A percentile compares a stretch with the other conserved stretches of the same genome.
These are phyloP conservation scores for Wickerhamomyces tratensis DNA, from an alignment of 805 yeast species.

Conservation along the genomic window DNA sequence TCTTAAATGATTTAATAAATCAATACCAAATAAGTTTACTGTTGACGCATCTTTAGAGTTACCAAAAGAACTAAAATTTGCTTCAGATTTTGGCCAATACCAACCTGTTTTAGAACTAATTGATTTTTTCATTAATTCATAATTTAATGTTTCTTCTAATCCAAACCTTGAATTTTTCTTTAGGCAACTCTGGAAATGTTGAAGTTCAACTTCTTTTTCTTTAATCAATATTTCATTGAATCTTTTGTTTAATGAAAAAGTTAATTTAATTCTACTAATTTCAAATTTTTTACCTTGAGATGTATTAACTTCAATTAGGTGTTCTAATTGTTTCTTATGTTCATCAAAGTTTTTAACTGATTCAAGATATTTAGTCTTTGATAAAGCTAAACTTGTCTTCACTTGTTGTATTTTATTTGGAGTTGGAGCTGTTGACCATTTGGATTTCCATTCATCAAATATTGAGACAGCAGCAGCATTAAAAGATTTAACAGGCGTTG, in stretches of 20 bases:
- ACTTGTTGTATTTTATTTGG: background rate
- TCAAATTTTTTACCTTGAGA: constrained; percentile 10
- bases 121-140: constrained; percentile 4
- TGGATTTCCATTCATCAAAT: background rate
- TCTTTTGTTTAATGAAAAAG: constrained; percentile 4
- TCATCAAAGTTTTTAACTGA: constrained; percentile 1
- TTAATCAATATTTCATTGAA: constrained; percentile 5
- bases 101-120: constrained; percentile 7
- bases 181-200: background rate
- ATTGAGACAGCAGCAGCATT: background rate
- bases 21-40: constrained; percentile 12
- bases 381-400: constrained; percentile 1
- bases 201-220: constrained; percentile 1
- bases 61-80: constrained; percentile 2
- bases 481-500: constrained; percentile 3
- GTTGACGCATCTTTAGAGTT: background rate
- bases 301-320: constrained; percentile 1
- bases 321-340: constrained; percentile 7
- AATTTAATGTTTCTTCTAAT: constrained; percentile 2
- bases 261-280: constrained; percentile 8
- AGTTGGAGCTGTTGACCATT: background rate
- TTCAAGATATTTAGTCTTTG: constrained; percentile 2
- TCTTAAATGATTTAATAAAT: constrained; percentile 11
- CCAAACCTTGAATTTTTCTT: background rate
- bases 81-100: constrained; percentile 17